These are phyloP conservation scores for Geotrichum reessii DNA, from an alignment of 1,139 yeast species.

Conservation along the genomic window DNA sequence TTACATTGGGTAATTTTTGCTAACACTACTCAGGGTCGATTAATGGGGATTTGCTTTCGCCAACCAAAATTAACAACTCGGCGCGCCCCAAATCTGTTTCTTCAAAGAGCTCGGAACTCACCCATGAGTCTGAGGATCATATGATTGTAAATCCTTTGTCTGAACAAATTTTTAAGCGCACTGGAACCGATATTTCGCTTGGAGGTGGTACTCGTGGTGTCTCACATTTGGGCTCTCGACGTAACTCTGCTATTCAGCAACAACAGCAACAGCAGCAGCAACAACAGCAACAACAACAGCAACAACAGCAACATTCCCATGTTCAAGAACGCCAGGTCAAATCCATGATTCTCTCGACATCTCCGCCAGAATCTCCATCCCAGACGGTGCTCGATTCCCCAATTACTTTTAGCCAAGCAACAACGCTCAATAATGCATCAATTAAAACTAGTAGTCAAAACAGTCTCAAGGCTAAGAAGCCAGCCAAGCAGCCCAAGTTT, in stretches of 20 bases:
- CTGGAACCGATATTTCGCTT: constrained; percentile 1
- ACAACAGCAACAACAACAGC: neutral
- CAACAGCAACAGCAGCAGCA: neutral
- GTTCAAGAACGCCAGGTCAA: neutral
- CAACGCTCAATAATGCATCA: neutral
- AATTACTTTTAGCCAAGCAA: neutral
- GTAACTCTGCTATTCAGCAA: neutral
- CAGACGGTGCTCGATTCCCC: neutral
- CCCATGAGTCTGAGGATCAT: constrained; percentile 1
- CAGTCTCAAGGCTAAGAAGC: constrained; percentile 1
- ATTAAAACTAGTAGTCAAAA: neutral
- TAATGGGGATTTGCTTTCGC: neutral
- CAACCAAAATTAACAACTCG: neutral
- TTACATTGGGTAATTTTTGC: no score
- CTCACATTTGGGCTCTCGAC: neutral
- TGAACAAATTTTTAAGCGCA: constrained; percentile 10
- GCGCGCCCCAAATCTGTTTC: neutral
- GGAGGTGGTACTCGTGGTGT: neutral
- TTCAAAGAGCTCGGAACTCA: neutral
- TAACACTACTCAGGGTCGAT: neutral
- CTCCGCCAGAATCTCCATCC: neutral
- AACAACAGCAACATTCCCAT: neutral
- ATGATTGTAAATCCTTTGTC: constrained; percentile 9
- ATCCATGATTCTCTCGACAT: constrained; percentile 1
- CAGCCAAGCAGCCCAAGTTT: neutral